These are phyloP conservation scores for Madurella fahalii DNA, from an alignment of 2,329 filamentous ascomycete genomes.

Conservation along the genomic window DNA sequence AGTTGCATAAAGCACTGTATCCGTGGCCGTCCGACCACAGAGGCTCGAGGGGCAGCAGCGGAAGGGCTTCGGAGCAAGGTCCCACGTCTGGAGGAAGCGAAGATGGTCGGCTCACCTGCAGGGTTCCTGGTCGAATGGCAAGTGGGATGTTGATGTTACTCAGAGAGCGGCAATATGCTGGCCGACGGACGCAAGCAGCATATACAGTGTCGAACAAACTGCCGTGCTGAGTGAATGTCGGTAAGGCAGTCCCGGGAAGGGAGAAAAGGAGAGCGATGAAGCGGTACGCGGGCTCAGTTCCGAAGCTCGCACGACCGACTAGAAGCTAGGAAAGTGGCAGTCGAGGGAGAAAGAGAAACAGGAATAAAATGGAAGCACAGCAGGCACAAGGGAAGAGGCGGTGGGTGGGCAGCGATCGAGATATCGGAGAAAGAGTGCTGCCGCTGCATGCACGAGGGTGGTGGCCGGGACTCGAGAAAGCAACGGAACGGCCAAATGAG, in stretches of 20 bases:
- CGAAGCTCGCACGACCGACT: not conserved
- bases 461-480: not conserved
- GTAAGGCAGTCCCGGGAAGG: not conserved
- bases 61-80: slow-evolving; percentile 1
- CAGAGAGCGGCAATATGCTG: not conserved
- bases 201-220: slow-evolving; percentile 2
- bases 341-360: not conserved
- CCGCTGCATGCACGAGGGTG: not conserved
- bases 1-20: slow-evolving; percentile 25
- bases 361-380: slow-evolving; percentile 1
- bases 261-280: not conserved
- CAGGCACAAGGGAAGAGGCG: slow-evolving; percentile 8
- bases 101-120: slow-evolving; percentile 18
- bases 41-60: slow-evolving; percentile 7
- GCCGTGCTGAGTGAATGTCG: not conserved
- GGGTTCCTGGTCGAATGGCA: slow-evolving; percentile 4
- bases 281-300: not conserved
- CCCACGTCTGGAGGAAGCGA: slow-evolving; percentile 4
- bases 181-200: slow-evolving; percentile 5
- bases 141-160: not conserved
- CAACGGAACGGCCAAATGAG: not conserved
- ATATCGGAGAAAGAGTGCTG: slow-evolving; percentile 4
- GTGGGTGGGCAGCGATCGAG: slow-evolving; percentile 7
- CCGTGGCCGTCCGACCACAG: slow-evolving; percentile 12
- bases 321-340: not conserved